Evolutionary conservation across 176 grass and related monocot species (phyloP).

Genomic region (Stipa capillata): DNA sequence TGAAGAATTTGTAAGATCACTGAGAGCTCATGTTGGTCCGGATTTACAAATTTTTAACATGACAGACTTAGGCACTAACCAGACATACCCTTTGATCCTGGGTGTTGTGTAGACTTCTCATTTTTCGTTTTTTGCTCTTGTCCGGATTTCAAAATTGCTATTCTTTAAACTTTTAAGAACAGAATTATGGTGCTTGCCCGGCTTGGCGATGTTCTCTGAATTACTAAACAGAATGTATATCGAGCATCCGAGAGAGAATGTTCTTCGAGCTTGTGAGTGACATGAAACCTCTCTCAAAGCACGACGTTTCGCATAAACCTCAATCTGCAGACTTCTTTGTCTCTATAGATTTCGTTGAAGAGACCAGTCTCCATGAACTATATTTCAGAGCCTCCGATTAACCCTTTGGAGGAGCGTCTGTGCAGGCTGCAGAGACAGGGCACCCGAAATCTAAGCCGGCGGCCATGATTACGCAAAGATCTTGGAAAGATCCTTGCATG

Average conservation of each 20-base stretch:
- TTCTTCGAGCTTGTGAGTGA: not conserved
- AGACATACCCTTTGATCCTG: no score
- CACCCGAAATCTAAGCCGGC: no score
- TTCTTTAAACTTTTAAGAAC: no score
- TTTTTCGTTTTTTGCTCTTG: no score
- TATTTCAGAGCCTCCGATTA: not conserved
- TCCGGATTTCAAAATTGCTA: not conserved
- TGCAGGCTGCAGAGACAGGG: not conserved
- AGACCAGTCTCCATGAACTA: not conserved
- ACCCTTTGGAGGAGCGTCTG: not conserved
- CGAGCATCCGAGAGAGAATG: not conserved
- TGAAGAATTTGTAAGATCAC: no score
- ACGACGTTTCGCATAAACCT: not conserved
- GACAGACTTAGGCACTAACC: no score
- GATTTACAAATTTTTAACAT: no score
- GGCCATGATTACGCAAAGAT: slow-evolving; percentile 31
- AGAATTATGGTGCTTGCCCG: not conserved
- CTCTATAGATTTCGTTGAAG: not conserved
- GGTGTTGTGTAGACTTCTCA: no score
- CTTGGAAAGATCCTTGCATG: slow-evolving; percentile 17
- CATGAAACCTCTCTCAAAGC: not conserved
- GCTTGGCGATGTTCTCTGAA: not conserved
- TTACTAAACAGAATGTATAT: not conserved
- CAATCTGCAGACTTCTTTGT: not conserved
- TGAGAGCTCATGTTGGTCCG: no score